Base-by-base conservation (phyloP, 495 filamentous ascomycete genomes). In the Stereocaulon alpinum region DNA sequence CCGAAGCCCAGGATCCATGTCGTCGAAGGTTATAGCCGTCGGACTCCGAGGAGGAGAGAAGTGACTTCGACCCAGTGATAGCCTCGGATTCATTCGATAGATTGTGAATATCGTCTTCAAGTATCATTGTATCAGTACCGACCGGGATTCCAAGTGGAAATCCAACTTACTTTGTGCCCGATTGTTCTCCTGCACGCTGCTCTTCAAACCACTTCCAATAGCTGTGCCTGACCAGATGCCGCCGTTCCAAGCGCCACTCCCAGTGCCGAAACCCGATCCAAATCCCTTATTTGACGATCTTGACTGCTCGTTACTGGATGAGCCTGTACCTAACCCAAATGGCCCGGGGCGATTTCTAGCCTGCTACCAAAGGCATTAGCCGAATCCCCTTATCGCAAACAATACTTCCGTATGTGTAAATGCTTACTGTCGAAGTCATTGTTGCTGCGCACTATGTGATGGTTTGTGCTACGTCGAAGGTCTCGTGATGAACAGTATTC, bases 1-100 rank as follows among this genome's bases (percentile, higher is more conserved):
- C 64, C 4, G 76, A 71, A 57, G 73, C 75, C 86, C 85, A 87
- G 0, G 79, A 76, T 42, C 73, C 77, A 37, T 75, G 68, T 17
- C 74, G 68, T 17, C 74, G 73, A 30, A 67, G 64, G 64, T 64
- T 72, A 79, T 78, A 82, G 37, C 70, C 71, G 64, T 89, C 84
- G 2, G 82, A 78, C 64, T 86, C 83, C 2, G 85, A 87, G 2
- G 82, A 77, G 3, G 81, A 75, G 44, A 86, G 68, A 32, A 89
- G 68, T 37, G 85, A 85, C 29, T 83, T 76, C 3, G 86, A 88
- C 27, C 86, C 86, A 32, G 79, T 78, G 63, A 82, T 81, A 7
- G 72, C 74, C 61, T 81, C 77, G 15, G 56, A 44, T 17, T 24
- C 52, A 41, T 27, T 41, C 2, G 60, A 40, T 4, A 22, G n/a